Conservation (phyloP, 83 land plant species). For the Picea mariana region DNA sequence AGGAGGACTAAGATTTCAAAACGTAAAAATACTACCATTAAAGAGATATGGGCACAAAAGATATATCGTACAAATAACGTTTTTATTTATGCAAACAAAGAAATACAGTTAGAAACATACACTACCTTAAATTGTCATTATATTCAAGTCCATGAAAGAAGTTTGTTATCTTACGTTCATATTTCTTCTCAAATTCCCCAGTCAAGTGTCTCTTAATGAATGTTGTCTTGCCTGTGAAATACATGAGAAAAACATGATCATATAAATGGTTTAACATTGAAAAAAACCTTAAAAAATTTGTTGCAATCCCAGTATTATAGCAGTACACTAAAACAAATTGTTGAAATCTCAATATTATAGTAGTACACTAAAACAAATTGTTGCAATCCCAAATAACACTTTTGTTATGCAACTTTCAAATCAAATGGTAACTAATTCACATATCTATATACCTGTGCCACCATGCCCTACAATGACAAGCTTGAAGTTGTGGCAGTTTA, state of each 20-base stretch:
- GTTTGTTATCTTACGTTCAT: slow-evolving; percentile 21
- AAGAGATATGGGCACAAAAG: too few species aligned
- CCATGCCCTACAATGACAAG: slow-evolving; percentile 20
- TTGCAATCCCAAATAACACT: too few species aligned
- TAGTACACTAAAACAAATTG: too few species aligned
- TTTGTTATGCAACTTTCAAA: too few species aligned
- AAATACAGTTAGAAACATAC: too few species aligned
- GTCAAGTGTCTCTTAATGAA: slow-evolving; percentile 26
- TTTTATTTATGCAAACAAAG: too few species aligned
- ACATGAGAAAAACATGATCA: background rate
- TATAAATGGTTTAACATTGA: background rate
- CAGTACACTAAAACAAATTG: too few species aligned
- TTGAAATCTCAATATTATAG: too few species aligned
- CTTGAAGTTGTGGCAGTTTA: slow-evolving; percentile 15
- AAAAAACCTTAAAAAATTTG: background rate
- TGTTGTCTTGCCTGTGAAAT: slow-evolving; percentile 22
- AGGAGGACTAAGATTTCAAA: too few species aligned
- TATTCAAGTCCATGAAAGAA: background rate
- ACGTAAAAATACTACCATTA: too few species aligned
- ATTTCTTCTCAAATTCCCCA: slow-evolving; percentile 30
- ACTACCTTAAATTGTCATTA: background rate
- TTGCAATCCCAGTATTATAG: too few species aligned
- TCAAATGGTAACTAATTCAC: background rate
- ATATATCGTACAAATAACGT: too few species aligned
- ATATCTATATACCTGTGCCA: slow-evolving; percentile 10